These are phyloP conservation scores for Picochlorum sp. DNA, from an alignment of 139 green algal genomes.

Conservation along the genomic window DNA sequence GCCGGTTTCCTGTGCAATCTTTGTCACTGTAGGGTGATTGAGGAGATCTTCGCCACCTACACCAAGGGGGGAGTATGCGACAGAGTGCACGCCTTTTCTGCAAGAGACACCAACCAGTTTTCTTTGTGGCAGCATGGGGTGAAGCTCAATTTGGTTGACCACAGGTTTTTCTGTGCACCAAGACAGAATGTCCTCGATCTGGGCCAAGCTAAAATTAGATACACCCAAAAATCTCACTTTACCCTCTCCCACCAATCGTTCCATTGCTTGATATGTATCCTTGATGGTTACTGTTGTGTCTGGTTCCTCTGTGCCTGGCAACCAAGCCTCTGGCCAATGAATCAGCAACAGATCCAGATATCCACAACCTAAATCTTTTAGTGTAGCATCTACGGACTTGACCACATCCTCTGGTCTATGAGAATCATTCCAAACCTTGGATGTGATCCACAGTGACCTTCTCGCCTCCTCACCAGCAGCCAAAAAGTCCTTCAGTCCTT, in stretches of 20 bases:
- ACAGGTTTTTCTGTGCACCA: slow-evolving; percentile 45
- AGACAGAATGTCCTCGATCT: slow-evolving; percentile 60
- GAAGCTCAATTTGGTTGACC: slow-evolving; percentile 78
- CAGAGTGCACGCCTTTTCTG: slow-evolving; percentile 60
- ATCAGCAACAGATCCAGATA: slow-evolving; percentile 74
- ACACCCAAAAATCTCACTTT: slow-evolving; percentile 47
- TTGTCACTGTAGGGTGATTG: slow-evolving; percentile 25
- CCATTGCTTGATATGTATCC: slow-evolving; percentile 60
- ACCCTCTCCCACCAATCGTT: slow-evolving; percentile 46
- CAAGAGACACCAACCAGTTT: slow-evolving; percentile 65
- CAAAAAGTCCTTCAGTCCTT: slow-evolving; percentile 53
- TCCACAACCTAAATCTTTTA: slow-evolving; percentile 61
- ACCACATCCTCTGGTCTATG: slow-evolving; percentile 50
- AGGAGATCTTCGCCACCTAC: slow-evolving; percentile 28
- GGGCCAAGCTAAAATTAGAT: slow-evolving; percentile 40
- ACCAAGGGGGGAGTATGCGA: slow-evolving; percentile 61
- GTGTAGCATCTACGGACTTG: slow-evolving; percentile 39
- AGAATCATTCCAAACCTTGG: slow-evolving; percentile 72
- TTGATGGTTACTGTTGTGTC: slow-evolving; percentile 37
- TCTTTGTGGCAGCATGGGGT: slow-evolving; percentile 60
- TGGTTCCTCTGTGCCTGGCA: slow-evolving; percentile 31
- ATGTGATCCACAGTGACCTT: slow-evolving; percentile 67
- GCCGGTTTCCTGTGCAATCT: slow-evolving; percentile 46
- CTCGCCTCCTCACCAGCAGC: slow-evolving; percentile 16
- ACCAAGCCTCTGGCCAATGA: slow-evolving; percentile 75